Base-by-base conservation (phyloP, 805 yeast species). In the Debaryomyces maramus region DNA sequence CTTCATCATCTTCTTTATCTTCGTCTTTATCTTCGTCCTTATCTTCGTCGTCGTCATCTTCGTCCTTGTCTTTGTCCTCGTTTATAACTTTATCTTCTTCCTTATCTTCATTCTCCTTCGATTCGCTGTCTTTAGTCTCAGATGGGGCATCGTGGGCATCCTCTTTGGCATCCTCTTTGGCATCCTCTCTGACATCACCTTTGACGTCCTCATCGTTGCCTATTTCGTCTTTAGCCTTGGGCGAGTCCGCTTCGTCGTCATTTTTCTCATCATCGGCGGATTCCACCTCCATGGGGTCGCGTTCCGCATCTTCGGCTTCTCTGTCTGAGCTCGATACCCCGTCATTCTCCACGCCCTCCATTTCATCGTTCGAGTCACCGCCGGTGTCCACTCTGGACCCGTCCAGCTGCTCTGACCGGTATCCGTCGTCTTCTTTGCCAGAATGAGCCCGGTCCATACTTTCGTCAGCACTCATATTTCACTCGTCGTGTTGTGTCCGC, bases 211-310 rank as follows among this genome's bases (percentile, higher is more conserved):
- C 30, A 14, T 34, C 21, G 22, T 23, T 14, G 9, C 6, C 6
- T 10, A 16, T n/a, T 24, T 24, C 28, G 28, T 6, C 5, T 8
- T 24, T 24, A n/a, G 6, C 28, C 11, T 24, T 24, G 6, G 11
- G 15, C 11, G 28, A 10, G 11, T 24, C 13, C 13, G 16, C 28
- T 5, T 17, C 21, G 6, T 34, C 13, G 2, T 10, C 5, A n/a
- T 19, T n/a, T 21, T 11, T 28, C 17, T 29, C 19, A 31, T 35
- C 35, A 19, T 33, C 35, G 29, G 15, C 17, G 14, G 15, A 36
- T 8, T 31, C 40, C n/a, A 36, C 38, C 29, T 33, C 37, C 38
- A 40, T 32, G n/a, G n/a, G n/a, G n/a, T n/a, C n/a, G 22, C 7
- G 27, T 20, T 32, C 36, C n/a, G n/a, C 36, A 10, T 19, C 34